phyloP scores from a whole-genome alignment of 2,329 filamentous ascomycete species.

The Clarireedia sp. region DNA sequence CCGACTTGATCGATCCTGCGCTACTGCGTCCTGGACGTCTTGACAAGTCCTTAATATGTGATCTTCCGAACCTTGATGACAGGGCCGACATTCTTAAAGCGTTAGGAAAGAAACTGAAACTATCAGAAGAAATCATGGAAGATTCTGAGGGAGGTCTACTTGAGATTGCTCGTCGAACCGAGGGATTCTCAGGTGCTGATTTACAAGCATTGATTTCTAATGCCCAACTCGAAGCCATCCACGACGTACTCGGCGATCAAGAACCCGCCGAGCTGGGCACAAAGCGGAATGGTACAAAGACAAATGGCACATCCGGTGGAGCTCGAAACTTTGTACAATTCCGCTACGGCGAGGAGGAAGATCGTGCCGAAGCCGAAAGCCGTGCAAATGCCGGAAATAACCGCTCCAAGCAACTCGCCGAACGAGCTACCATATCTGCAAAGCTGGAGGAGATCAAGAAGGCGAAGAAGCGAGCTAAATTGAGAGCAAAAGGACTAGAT shows the following conservation, averaged over 20 bases:
- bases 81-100: conserved; percentile 81
- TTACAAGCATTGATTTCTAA: conserved; percentile 93
- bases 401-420: conserved; percentile 52
- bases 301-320: conserved; percentile 23
- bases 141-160: conserved; percentile 7
- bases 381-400: conserved; percentile 38
- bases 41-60: conserved; percentile 88
- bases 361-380: conserved; percentile 35
- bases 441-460: conserved; percentile 75
- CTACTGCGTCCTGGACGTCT: conserved; percentile 83
- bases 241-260: conserved; percentile 72
- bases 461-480: conserved; percentile 42
- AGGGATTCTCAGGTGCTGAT: conserved; percentile 90
- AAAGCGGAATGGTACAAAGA: conserved; percentile 18
- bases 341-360: conserved; percentile 60
- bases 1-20: conserved; percentile 92
- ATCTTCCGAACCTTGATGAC: conserved; percentile 74
- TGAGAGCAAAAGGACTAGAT: conserved; percentile 18
- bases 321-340: conserved; percentile 69
- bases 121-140: conserved; percentile 53
- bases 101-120: conserved; percentile 70
- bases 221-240: conserved; percentile 92
- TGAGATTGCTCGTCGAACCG: conserved; percentile 72
- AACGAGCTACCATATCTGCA: conserved; percentile 70
- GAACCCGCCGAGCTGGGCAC: conserved; percentile 32